Percentiles rank a stretch among this genome's conserved stretches.
phyloP scores from a whole-genome alignment of 1,139 yeast genomes.

The Zygosaccharomyces sapae region DNA sequence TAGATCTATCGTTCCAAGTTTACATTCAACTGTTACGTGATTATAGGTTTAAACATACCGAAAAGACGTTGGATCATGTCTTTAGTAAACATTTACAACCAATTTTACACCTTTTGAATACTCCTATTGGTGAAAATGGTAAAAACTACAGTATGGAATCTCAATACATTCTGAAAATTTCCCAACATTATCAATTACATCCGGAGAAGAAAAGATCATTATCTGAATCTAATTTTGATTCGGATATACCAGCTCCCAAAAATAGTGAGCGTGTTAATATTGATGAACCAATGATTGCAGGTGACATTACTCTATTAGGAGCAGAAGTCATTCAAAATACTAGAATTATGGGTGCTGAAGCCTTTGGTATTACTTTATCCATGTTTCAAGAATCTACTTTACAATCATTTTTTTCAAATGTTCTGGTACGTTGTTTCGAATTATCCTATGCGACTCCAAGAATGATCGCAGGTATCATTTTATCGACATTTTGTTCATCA shows the following conservation, averaged over 20 bases:
- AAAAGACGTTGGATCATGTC: conserved; percentile 44
- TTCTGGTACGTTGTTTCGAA: conserved; percentile 34
- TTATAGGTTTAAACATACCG: conserved; percentile 38
- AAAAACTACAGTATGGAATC: conserved; percentile 83
- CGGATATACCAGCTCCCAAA: conserved; percentile 49
- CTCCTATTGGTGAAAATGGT: conserved; percentile 93
- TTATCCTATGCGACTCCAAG: conserved; percentile 78
- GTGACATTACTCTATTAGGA: conserved; percentile 87
- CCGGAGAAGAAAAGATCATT: conserved; percentile 35
- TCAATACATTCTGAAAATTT: conserved; percentile 68
- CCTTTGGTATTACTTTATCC: conserved; percentile 69
- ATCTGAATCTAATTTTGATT: conserved; percentile 21
- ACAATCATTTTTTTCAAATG: conserved; percentile 38
- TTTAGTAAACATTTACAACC: conserved; percentile 56
- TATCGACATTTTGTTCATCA: conserved; percentile 66
- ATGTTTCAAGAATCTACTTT: conserved; percentile 45
- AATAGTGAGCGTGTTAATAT: conserved; percentile 67
- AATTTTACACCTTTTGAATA: conserved; percentile 67
- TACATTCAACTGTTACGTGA: conserved; percentile 56
- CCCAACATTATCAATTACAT: conserved; percentile 39
- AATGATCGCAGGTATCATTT: conserved; percentile 59
- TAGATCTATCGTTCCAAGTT: conserved; percentile 59
- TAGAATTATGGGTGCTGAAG: conserved; percentile 70
- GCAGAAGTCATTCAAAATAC: conserved; percentile 69
- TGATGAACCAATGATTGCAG: conserved; percentile 87